Evolutionary conservation across 805 yeast species (phyloP), one percentile per base, ranked within the genome.

Genomic region (Wickerhamiella spandovensis): DNA sequence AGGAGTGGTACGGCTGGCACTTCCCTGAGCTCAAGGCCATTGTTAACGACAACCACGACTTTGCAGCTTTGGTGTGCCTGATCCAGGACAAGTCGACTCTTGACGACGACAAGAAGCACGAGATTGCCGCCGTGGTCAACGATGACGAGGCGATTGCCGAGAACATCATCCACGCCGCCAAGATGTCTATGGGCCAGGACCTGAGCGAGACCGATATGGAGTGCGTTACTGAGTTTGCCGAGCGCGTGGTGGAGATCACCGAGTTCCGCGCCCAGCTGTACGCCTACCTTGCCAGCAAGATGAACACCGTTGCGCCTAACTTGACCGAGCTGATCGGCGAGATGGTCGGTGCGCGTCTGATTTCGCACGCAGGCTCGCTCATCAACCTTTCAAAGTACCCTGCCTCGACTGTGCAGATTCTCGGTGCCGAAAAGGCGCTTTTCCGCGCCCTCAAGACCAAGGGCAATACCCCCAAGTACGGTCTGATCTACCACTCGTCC

Each of bases 1-100:
- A 88, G 74, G 97, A 88, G 72, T 88, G 97, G 97, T 88, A 88
- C 72, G 95, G 95, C 62, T 88, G 97, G 97, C 97, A 88, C 68
- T 88, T 92, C 81, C 97, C 97, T 53, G 97, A 88, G 73, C 78
- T 88, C 72, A 92, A 94, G 61, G 85, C 84, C 72, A 77, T 89
- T 62, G 94, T 85, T 49, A 79, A 86, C 59, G 96, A 89, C 70
- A 88, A 87, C 76, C 84, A 84, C 73, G 72, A 75, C 56, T 89
- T 77, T 69, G 95, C 97, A 59, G 79, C 77, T 67, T 76, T 90
- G 56, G 85, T 87, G 54, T 71, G 87, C 55, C 75, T 76, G 71
- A 86, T 92, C 67, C 78, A 79, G 71, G 95, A 92, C 73, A 92
- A 92, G 74, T 74, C 88, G 51, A 77, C 85, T 50, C 74, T 92